Percentiles rank a stretch among this genome's conserved stretches.
These are phyloP conservation scores for Acanthamoeba sp. DNA, from an alignment of 208 protist species.

Conservation along the genomic window DNA sequence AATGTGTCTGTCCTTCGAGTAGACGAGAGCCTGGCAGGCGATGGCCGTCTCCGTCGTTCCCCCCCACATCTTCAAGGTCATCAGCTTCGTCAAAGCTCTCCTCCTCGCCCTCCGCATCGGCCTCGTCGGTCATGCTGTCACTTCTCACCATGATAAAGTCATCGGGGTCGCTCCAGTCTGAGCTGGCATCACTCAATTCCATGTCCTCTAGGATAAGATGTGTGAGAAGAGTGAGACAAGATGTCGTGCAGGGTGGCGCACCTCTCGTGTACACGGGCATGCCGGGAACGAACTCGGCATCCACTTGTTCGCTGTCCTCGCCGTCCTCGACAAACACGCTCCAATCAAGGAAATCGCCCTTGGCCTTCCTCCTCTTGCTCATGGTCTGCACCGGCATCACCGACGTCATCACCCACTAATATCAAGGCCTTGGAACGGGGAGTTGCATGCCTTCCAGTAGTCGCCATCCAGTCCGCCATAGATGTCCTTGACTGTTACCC, in stretches of 20 bases:
- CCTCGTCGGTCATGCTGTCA: neutral
- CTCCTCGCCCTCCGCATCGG: neutral
- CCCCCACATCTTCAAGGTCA: neutral
- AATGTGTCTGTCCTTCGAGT: neutral
- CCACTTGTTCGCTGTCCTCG: neutral
- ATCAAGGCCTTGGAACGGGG: neutral
- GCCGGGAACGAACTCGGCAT: neutral
- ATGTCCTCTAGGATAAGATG: neutral
- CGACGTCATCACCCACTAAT: neutral
- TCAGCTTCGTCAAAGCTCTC: neutral
- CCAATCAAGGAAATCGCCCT: neutral
- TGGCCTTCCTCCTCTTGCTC: neutral
- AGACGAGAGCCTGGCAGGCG: no score
- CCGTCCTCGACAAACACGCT: neutral
- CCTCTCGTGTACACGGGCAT: neutral
- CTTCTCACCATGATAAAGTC: neutral
- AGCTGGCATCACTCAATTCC: neutral
- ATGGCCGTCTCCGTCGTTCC: neutral
- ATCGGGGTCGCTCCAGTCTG: neutral
- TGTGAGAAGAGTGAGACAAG: neutral
- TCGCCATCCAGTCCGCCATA: neutral
- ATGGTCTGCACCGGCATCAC: neutral
- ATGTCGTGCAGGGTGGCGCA: neutral
- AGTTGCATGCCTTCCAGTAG: neutral
- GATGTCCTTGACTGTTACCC: neutral